Conservation (phyloP, 768 basidiomycete genomes). For the Dictyophora rubrovolvata region DNA sequence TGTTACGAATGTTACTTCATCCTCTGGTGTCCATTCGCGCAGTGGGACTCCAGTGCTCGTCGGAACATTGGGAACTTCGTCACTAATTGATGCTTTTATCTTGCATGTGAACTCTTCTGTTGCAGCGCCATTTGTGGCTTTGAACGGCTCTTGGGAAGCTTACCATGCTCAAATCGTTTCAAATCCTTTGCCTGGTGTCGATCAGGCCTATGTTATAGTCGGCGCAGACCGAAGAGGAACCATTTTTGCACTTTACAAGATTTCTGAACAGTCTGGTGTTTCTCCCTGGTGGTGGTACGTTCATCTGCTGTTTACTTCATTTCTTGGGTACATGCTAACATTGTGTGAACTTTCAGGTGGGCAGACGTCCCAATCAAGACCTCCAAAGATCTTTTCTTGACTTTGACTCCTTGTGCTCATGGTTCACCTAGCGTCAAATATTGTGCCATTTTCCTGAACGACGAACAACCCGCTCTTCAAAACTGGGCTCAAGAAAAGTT, state of each 20-base stretch:
- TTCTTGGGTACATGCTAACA: conserved; percentile 4
- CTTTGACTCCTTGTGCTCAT: conserved; percentile 32
- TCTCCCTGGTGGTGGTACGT: conserved; percentile 60
- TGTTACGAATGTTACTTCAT: conserved; percentile 41
- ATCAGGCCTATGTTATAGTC: conserved; percentile 55
- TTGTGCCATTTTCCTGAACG: conserved; percentile 65
- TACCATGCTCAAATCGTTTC: conserved; percentile 43
- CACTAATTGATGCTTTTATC: conserved; percentile 41
- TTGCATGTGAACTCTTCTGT: conserved; percentile 39
- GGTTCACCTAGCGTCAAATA: conserved; percentile 61
- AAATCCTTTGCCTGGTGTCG: conserved; percentile 47
- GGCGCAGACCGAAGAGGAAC: conserved; percentile 63
- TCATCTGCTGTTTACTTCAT: no score
- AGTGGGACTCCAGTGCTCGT: conserved; percentile 42
- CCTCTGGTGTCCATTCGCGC: conserved; percentile 17
- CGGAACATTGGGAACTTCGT: conserved; percentile 51
- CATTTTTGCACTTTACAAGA: conserved; percentile 56
- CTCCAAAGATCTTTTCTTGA: conserved; percentile 39
- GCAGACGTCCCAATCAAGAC: conserved; percentile 58
- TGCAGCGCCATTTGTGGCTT: conserved; percentile 29
- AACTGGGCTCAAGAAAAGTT: conserved; percentile 65
- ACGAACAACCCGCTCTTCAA: conserved; percentile 63
- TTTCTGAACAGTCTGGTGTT: conserved; percentile 63
- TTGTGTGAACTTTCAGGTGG: conserved; percentile 58
- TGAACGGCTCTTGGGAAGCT: conserved; percentile 59